phyloP scores from a whole-genome alignment of 176 grass and related monocot species.

The Rhynchospora breviuscula region DNA sequence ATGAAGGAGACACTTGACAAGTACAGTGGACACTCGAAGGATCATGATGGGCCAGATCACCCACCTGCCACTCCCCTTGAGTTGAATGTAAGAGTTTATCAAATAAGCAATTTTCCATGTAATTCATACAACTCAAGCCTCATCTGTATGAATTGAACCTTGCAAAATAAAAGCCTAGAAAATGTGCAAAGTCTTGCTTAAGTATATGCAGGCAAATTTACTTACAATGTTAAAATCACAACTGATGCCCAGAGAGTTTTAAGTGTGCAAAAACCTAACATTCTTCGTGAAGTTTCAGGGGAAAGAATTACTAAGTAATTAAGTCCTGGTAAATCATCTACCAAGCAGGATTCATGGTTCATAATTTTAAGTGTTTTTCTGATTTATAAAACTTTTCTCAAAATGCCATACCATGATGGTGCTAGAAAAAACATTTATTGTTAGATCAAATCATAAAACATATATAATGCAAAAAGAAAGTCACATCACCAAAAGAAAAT shows the following conservation, averaged over 20 bases:
- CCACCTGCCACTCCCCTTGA: constrained; percentile 36
- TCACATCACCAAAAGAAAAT: constrained; percentile 2
- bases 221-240: neutral
- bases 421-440: neutral
- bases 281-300: neutral
- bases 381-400: neutral
- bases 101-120: neutral
- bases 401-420: neutral
- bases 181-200: neutral
- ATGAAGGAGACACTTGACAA: constrained; percentile 73
- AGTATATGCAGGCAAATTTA: neutral
- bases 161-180: neutral
- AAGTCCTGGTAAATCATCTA: neutral
- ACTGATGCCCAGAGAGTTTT: neutral
- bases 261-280: neutral
- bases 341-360: neutral
- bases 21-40: constrained; percentile 60
- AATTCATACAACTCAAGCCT: neutral
- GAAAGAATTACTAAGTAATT: neutral
- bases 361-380: neutral
- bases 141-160: neutral
- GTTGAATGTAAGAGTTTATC: constrained; percentile 63
- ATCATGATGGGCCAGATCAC: constrained; percentile 47
- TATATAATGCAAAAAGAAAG: neutral
- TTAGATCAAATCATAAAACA: neutral